These are phyloP conservation scores for Paramecium bursaria DNA, from an alignment of 73 alveolate genomes.

Conservation along the genomic window DNA sequence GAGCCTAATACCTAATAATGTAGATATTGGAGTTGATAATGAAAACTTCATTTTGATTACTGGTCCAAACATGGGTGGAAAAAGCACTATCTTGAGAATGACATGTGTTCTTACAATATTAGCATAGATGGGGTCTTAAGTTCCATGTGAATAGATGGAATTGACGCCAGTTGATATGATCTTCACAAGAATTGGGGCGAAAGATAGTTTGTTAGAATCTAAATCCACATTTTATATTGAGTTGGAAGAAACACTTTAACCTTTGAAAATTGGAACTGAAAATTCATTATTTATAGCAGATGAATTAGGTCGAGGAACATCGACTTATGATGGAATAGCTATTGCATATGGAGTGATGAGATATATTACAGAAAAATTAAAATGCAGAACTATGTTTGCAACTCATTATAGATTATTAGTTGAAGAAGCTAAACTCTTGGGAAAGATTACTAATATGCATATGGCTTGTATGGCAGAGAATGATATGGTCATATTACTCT, in stretches of 20 bases:
- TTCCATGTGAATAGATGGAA: slow-evolving; percentile 86
- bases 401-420: slow-evolving; percentile 96
- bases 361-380: slow-evolving; percentile 77
- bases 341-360: slow-evolving; percentile 92
- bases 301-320: slow-evolving; percentile 98
- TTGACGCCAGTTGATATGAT: slow-evolving; percentile 90
- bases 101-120: slow-evolving; percentile 86
- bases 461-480: slow-evolving; percentile 87
- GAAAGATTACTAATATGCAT: slow-evolving; percentile 78
- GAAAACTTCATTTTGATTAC: slow-evolving; percentile 74
- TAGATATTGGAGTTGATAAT: slow-evolving; percentile 46
- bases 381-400: slow-evolving; percentile 93
- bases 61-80: slow-evolving; percentile 98
- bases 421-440: slow-evolving; percentile 82
- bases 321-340: slow-evolving; percentile 94
- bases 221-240: slow-evolving; percentile 91
- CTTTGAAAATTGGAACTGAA: slow-evolving; percentile 81
- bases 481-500: slow-evolving; percentile 88
- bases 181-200: slow-evolving; percentile 94
- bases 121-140: slow-evolving; percentile 94
- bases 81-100: slow-evolving; percentile 90
- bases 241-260: slow-evolving; percentile 93
- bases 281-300: slow-evolving; percentile 92
- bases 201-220: slow-evolving; percentile 89
- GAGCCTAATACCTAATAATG: slow-evolving; percentile 43